Evolutionary conservation across 352 stramenopile species (phyloP), one percentile per base, ranked within the genome.

Genomic region (Synura sp.): DNA sequence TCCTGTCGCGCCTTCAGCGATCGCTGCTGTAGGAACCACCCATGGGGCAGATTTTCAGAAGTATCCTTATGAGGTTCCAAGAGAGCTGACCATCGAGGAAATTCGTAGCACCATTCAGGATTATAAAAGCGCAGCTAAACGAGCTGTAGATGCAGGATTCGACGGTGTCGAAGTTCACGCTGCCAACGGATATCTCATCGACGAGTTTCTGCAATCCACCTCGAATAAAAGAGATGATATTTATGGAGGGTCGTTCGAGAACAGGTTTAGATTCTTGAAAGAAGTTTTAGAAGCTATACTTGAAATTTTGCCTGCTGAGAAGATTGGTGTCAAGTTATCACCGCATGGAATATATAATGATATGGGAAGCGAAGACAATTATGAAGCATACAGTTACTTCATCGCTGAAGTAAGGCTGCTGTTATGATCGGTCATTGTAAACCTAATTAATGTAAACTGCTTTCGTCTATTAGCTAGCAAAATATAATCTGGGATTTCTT

Each of bases 151-250:
- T 25, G 90, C 90, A 7, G 91, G 91, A 15, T 96, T 91, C 77
- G 91, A 97, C 69, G 91, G 90, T 22, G 83, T 97, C 25, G 89
- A 96, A 77, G 79, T 96, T 34, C 92, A 96, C 82, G 80, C 31
- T 9, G 92, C 89, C 1, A 94, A 96, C 75, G 92, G 91, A 0
- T 97, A 97, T 69, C 80, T 97, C 42, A 82, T 97, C 42, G 90
- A 97, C 81, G 86, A 95, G 80, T 95, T 96, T 36, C 27, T 80
- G 29, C 41, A 55, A 36, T 70, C 49, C 25, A 29, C 9, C 1
- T 33, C 73, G 22, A 76, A 76, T n/a, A 5, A 59, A 1, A 88
- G 31, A 88, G 90, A 60, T 1, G 84, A 94, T 84, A 81, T 86
- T 55, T 96, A 95, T 79, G 91, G 89, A 33, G 91, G 90, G 44